These are phyloP conservation scores for Trichoderma sp. DNA, from an alignment of 2,329 filamentous ascomycete genomes.

Conservation along the genomic window DNA sequence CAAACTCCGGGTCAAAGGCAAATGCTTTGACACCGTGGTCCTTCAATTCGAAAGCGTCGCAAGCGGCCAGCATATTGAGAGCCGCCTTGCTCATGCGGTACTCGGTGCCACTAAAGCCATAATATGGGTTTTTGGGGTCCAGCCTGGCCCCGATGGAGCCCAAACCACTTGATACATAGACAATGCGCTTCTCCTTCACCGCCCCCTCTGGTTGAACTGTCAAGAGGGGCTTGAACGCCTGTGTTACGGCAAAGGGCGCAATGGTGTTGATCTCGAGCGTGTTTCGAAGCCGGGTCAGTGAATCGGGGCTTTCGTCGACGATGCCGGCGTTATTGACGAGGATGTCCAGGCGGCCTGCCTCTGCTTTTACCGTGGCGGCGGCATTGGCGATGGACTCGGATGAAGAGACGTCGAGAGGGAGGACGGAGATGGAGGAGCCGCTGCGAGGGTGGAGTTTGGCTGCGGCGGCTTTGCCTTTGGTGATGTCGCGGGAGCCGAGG, in stretches of 20 bases:
- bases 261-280: slow-evolving; percentile 49
- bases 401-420: slow-evolving; percentile 31
- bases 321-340: slow-evolving; percentile 39
- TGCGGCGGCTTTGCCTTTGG: slow-evolving; percentile 46
- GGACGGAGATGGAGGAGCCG: slow-evolving; percentile 49
- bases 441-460: slow-evolving; percentile 57
- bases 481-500: slow-evolving; percentile 36
- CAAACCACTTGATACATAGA: slow-evolving; percentile 38
- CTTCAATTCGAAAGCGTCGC: slow-evolving; percentile 27
- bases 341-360: slow-evolving; percentile 41
- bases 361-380: slow-evolving; percentile 22
- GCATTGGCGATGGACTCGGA: slow-evolving; percentile 27
- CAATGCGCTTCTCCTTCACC: slow-evolving; percentile 26
- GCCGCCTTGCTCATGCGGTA: slow-evolving; percentile 42
- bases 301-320: slow-evolving; percentile 46
- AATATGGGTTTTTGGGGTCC: neutral
- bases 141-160: slow-evolving; percentile 34
- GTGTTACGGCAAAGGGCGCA: slow-evolving; percentile 32
- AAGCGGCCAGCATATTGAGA: slow-evolving; percentile 40
- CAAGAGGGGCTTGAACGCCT: slow-evolving; percentile 37
- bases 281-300: slow-evolving; percentile 21
- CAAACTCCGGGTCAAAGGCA: slow-evolving; percentile 38
- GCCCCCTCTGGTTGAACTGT: slow-evolving; percentile 26
- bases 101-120: neutral
- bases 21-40: slow-evolving; percentile 36